Evolutionary conservation across 371 early-diverging fungal genomes (phyloP).

Genomic region (Haplosporangium sp.): DNA sequence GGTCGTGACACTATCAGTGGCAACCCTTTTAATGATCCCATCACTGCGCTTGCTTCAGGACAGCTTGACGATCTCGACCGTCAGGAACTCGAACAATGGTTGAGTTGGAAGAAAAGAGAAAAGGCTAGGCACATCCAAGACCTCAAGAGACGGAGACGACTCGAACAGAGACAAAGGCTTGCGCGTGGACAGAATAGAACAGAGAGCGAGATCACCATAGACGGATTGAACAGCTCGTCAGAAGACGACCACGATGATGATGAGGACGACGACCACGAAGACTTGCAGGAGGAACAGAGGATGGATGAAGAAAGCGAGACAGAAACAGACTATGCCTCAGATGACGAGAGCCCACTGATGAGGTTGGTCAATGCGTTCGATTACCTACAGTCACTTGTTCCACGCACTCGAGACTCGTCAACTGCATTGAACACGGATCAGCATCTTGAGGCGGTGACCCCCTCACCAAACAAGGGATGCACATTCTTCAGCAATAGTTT

Average conservation of each 20-base stretch:
- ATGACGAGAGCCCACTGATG: conserved; percentile 44
- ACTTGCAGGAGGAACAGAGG: not conserved
- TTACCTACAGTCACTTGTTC: conserved; percentile 20
- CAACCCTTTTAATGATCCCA: not conserved
- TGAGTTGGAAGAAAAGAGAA: conserved; percentile 24
- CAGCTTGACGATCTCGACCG: conserved; percentile 29
- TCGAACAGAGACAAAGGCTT: not conserved
- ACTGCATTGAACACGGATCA: not conserved
- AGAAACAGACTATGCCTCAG: conserved; percentile 26
- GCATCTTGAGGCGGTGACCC: not conserved
- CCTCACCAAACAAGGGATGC: not conserved
- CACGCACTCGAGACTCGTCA: not conserved
- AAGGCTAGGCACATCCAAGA: conserved; percentile 7
- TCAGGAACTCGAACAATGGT: conserved; percentile 33
- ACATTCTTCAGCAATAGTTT: conserved; percentile 7
- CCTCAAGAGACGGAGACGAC: conserved; percentile 10
- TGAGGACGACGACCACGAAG: not conserved
- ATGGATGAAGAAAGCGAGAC: conserved; percentile 1
- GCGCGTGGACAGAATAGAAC: not conserved
- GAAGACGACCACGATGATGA: not conserved
- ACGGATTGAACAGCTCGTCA: conserved; percentile 1
- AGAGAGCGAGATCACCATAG: not conserved
- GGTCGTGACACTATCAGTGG: too few species aligned
- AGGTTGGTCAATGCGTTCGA: conserved; percentile 34
- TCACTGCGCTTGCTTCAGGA: conserved; percentile 4